These are phyloP conservation scores for Nakaseomyces bracarensis DNA, from an alignment of 1,139 yeast genomes.

Conservation along the genomic window DNA sequence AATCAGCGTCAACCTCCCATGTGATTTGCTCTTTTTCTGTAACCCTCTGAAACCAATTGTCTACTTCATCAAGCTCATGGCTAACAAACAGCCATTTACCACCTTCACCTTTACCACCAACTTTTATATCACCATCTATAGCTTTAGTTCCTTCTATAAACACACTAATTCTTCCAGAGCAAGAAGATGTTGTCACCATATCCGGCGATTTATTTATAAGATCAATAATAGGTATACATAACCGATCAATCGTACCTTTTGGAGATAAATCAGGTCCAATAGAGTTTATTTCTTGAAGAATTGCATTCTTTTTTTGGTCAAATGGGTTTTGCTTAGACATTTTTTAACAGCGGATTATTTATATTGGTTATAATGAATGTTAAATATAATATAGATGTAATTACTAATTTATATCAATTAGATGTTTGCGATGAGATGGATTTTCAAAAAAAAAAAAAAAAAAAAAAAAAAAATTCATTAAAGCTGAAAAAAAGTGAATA, in stretches of 20 bases:
- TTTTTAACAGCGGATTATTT: too few species aligned
- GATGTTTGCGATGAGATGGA: slow-evolving; percentile 5
- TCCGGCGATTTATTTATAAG: slow-evolving; percentile 54
- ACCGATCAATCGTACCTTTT: slow-evolving; percentile 70
- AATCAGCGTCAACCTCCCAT: neutral
- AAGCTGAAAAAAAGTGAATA: too few species aligned
- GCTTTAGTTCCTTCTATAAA: slow-evolving; percentile 56
- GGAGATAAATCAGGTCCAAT: slow-evolving; percentile 67
- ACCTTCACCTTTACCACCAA: slow-evolving; percentile 81
- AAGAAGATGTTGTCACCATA: slow-evolving; percentile 80
- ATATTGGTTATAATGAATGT: too few species aligned
- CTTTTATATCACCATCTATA: slow-evolving; percentile 31
- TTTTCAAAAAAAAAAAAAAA: neutral
- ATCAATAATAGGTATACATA: slow-evolving; percentile 62
- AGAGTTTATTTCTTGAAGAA: slow-evolving; percentile 47
- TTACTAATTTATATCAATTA: too few species aligned
- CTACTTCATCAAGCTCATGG: slow-evolving; percentile 48
- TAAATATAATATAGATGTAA: too few species aligned
- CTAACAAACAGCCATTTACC: slow-evolving; percentile 82
- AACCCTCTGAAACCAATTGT: slow-evolving; percentile 42
- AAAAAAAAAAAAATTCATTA: slow-evolving; percentile 16
- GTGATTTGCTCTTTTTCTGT: slow-evolving; percentile 5
- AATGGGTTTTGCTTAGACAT: slow-evolving; percentile 42
- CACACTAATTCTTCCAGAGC: slow-evolving; percentile 80
- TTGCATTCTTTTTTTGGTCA: slow-evolving; percentile 55